phyloP scores from a whole-genome alignment of 192 early-diverging fungal species.

The Linnemannia zychae region DNA sequence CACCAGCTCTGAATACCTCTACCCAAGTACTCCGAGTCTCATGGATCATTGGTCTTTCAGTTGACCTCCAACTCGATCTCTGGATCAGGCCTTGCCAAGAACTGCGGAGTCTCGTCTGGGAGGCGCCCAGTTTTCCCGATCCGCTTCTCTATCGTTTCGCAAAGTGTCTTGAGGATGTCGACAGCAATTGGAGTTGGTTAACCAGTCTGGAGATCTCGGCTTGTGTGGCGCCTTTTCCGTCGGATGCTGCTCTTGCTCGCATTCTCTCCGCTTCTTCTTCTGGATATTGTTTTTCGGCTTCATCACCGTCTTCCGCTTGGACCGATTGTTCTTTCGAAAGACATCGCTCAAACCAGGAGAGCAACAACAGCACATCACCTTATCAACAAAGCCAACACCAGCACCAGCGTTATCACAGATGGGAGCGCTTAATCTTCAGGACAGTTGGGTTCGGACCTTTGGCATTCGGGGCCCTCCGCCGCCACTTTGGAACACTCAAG shows the following conservation, averaged over 20 bases:
- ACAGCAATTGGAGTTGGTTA: slow-evolving; percentile 11
- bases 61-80: slow-evolving; percentile 13
- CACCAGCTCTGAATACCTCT: background rate
- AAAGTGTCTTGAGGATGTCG: background rate
- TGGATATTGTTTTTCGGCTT: background rate
- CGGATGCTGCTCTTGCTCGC: slow-evolving; percentile 6
- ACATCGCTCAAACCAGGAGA: background rate
- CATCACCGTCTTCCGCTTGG: background rate
- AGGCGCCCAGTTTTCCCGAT: slow-evolving; percentile 25
- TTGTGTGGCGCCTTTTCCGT: slow-evolving; percentile 8
- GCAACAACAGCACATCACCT: background rate
- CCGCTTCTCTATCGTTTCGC: background rate
- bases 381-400: background rate
- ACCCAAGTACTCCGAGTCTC: slow-evolving; percentile 17
- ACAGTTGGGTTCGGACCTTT: slow-evolving; percentile 22
- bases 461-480: slow-evolving; percentile 20
- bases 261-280: slow-evolving; percentile 11
- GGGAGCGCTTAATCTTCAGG: slow-evolving; percentile 14
- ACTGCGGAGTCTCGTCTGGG: slow-evolving; percentile 18
- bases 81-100: slow-evolving; percentile 26
- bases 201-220: slow-evolving; percentile 18
- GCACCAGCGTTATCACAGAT: background rate
- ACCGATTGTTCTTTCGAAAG: background rate
- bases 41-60: slow-evolving; percentile 14
- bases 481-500: slow-evolving; percentile 18